Conservation (phyloP, 495 filamentous ascomycete genomes). For the Tuber borchii region DNA sequence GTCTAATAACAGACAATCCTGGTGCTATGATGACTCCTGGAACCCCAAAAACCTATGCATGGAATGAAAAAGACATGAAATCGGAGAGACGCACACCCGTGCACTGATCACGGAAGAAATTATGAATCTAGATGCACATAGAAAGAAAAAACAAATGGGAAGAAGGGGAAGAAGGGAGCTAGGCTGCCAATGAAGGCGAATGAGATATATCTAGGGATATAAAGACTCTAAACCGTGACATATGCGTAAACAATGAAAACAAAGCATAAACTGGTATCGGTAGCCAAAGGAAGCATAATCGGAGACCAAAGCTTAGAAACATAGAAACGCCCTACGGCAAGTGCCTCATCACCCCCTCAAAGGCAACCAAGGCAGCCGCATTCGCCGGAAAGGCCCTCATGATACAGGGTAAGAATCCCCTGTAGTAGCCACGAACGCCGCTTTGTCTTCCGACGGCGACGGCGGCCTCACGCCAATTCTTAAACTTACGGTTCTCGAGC, state of each 20-base stretch:
- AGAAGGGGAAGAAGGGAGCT: background rate
- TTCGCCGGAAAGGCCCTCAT: constrained; percentile 93
- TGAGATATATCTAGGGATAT: background rate
- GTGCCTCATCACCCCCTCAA: constrained; percentile 82
- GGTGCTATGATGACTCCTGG: background rate
- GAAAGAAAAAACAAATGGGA: background rate
- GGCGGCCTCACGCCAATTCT: constrained; percentile 73
- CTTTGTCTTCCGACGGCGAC: constrained; percentile 64
- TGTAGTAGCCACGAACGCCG: constrained; percentile 78
- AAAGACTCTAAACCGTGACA: background rate
- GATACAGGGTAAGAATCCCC: constrained; percentile 90
- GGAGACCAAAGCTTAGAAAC: background rate
- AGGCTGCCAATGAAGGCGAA: background rate
- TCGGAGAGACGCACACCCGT: background rate
- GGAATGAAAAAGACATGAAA: background rate
- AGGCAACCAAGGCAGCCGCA: constrained; percentile 84
- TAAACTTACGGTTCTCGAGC: constrained; percentile 66
- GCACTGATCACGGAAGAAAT: background rate
- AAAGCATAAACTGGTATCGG: background rate
- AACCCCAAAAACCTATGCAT: background rate
- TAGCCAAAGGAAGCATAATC: background rate
- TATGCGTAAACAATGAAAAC: background rate
- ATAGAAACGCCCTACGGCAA: constrained; percentile 50
- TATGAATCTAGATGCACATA: background rate
- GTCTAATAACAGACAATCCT: background rate